Evolutionary conservation across 2,329 filamentous ascomycete species (phyloP), one percentile per base, ranked within the genome.

Genomic region (Basipetospora chlamydospora): DNA sequence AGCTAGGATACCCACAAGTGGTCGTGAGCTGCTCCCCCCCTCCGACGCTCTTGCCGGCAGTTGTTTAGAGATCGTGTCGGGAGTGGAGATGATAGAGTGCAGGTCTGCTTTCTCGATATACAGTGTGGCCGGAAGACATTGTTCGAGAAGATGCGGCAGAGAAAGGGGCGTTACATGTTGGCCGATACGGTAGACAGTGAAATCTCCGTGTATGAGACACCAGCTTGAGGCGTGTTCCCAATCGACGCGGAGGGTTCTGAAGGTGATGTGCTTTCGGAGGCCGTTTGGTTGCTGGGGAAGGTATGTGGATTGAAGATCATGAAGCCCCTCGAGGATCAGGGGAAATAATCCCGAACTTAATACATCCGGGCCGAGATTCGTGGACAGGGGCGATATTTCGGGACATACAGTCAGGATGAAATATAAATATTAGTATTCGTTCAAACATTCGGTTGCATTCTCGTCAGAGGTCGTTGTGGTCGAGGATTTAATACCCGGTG

Each of bases 21-120:
- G 39, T 60, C 4, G 44, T 63, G 2, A 58, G 55, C 13, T 64
- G 59, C 43, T 62, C 59, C 7, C 56, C 57, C 1, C 44, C n/a
- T 63, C 31, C 54, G 50, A 29, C 42, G 40, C 10, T 29, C 40
- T 1, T 59, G 60, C 36, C 49, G 59, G 3, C 47, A 56, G 13
- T 41, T 45, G 9, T 46, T 62, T 2, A 43, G 57, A 5, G 34
- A 43, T 8, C 26, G 33, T 7, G 28, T 47, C 2, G 33, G 48
- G 3, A 22, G n/a, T n/a, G n/a, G n/a, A n/a, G n/a, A 38, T 10
- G 40, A 45, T 2, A 46, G 41, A 1, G 37, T 51, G 11, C 38
- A 44, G 2, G 44, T 53, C 3, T 41, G 54, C 0, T 60, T 63
- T 39, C 25, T 63, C 5, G 50, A 60, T 37, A 42, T 63, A 3